Evolutionary conservation across 345 rosid genomes (phyloP), one percentile per base, ranked within the genome.

Genomic region (Chamaenerion angustifolium): DNA sequence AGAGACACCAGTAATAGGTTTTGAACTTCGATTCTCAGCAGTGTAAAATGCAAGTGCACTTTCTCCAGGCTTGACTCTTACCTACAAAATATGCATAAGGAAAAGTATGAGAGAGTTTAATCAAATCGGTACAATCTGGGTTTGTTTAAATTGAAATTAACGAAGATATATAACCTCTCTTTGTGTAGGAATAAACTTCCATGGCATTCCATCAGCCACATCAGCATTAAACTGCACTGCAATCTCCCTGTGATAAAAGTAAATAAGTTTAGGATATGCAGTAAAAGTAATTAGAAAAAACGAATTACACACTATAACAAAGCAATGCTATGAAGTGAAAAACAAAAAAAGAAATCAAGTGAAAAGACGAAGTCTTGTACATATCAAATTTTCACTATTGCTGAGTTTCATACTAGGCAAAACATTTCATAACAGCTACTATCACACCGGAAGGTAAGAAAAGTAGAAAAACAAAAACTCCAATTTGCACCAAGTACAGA

Each of bases 191-290:
- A 68, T 60, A 71, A 90, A 86, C 60, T 86, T 90, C 98, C 98
- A 90, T 16, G 79, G 98, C 95, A 90, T 83, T 72, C 92, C 95
- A 75, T 86, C 98, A 37, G 92, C 88, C 40, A 90, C 98, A 70
- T 90, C 95, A 56, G 95, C 95, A 71, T 86, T 90, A 63, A 90
- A 86, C 60, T 83, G 94, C 66, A 90, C 95, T 37, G 77, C 81
- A 53, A 90, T 72, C 72, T 90, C 98, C 72, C 98, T 86, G 61
- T 6, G 62, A n/a, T 18, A 40, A 52, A 52, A 56, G 56, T 40
- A 23, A 21, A n/a, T n/a, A n/a, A n/a, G n/a, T n/a, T n/a, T n/a
- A n/a, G n/a, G n/a, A n/a, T n/a, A n/a, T n/a, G n/a, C n/a, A n/a
- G n/a, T n/a, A n/a, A n/a, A n/a, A n/a, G n/a, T n/a, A n/a, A n/a